These are phyloP conservation scores for Cyphellophora attinorum DNA, from an alignment of 2,329 filamentous ascomycete genomes.

Conservation along the genomic window DNA sequence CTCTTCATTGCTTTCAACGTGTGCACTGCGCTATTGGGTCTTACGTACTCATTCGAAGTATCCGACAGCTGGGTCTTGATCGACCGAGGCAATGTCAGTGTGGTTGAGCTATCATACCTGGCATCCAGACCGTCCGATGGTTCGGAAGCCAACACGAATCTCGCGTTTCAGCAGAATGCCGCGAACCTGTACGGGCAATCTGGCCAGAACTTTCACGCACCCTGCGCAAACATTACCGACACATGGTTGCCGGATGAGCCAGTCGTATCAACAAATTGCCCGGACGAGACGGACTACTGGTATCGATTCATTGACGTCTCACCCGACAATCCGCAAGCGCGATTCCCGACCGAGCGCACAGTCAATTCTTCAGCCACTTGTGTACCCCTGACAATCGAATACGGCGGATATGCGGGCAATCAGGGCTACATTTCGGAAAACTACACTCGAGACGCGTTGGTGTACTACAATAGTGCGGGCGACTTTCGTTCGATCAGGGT, in stretches of 20 bases:
- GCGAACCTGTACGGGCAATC: constrained; percentile 11
- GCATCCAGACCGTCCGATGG: background rate
- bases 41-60: constrained; percentile 15
- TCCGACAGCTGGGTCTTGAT: constrained; percentile 4
- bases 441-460: constrained; percentile 4
- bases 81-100: constrained; percentile 10
- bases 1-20: constrained; percentile 11
- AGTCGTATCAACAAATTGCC: too few species aligned
- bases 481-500: constrained; percentile 3
- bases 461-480: constrained; percentile 5
- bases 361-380: constrained; percentile 12
- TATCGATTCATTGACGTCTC: constrained; percentile 14
- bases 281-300: too few species aligned
- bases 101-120: constrained; percentile 10
- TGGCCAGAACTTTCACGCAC: constrained; percentile 9
- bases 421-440: constrained; percentile 4
- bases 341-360: constrained; percentile 3
- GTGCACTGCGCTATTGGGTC: constrained; percentile 11
- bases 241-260: too few species aligned
- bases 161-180: constrained; percentile 5
- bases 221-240: too few species aligned
- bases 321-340: background rate
- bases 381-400: constrained; percentile 3
- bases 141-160: background rate
- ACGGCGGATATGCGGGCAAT: constrained; percentile 10